Base-by-base conservation (phyloP, 2,329 filamentous ascomycete genomes). In the Hypoxylon sp. region DNA sequence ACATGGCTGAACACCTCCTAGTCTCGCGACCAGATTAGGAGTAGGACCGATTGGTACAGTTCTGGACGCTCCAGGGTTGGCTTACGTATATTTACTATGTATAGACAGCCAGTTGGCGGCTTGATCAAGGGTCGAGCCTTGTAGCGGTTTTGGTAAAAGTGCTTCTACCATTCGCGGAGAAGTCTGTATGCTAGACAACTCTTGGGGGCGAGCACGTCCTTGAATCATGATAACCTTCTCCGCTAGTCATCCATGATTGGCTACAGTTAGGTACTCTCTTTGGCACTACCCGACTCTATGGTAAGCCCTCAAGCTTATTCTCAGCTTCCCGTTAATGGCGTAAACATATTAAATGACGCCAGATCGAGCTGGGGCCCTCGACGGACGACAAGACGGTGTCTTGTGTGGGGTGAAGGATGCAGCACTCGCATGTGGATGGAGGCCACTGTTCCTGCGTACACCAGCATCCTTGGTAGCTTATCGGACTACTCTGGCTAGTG, bases 401-500 rank as follows among this genome's bases (percentile, higher is more conserved):
- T 19, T 11, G 21, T 50, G 59, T 67, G 64, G 58, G 58, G 58
- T 58, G 58, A 43, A 63, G 59, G 59, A 67, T 66, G 21, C 34
- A 53, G 48, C 30, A 30, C 36, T 57, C 38, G 28, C 50, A 55
- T 61, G 46, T 61, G 51, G 56, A 51, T 59, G 43, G 32, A 23
- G 45, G 56, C 25, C 34, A 25, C 56, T 32, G 14, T 36, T 43
- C 25, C 21, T 23, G 38, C 36, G 28, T 30, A 30, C 6, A 30
- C 5, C 28, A 21, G 23, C 43, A 62, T 41, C 63, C 66, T 66
- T 66, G 63, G 55, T 45, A 23, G 23, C 36, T 43, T 48, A 56
- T 50, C 36, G 53, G 60, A 65, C 63, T 57, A 60, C 60, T 43
- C 34, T 13, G 36, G 59, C 32, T 67, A 64, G 67, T 52, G 67